A percentile compares a stretch with the other conserved stretches of the same genome.
These are phyloP conservation scores for Pichia deserticola DNA, from an alignment of 805 yeast species.

Conservation along the genomic window DNA sequence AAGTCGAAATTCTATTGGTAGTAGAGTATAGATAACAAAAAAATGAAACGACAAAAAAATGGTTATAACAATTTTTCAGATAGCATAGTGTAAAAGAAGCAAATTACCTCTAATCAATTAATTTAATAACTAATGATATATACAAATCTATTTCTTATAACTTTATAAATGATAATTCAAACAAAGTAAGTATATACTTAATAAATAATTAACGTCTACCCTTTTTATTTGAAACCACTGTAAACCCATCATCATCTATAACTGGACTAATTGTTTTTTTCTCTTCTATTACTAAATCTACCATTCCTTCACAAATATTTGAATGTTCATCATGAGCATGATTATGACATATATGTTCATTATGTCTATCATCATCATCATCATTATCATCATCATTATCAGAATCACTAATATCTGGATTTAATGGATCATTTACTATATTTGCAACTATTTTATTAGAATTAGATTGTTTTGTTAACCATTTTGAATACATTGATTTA, in stretches of 20 bases:
- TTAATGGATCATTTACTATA: slow-evolving; percentile 53
- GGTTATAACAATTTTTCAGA: too few relatives aligned
- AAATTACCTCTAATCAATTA: too few relatives aligned
- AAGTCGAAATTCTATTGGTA: not conserved
- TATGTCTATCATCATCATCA: slow-evolving; percentile 31
- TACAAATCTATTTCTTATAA: not conserved
- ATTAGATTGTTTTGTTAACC: slow-evolving; percentile 45
- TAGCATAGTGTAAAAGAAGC: too few relatives aligned
- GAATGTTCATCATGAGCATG: too few relatives aligned
- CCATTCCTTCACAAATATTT: slow-evolving; percentile 30
- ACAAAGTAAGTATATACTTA: not conserved
- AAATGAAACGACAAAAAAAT: too few relatives aligned
- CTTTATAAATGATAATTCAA: not conserved
- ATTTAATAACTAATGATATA: too few relatives aligned
- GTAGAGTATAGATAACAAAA: not conserved
- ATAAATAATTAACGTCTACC: slow-evolving; percentile 31
- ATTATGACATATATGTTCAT: too few relatives aligned
- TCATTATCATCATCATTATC: slow-evolving; percentile 41
- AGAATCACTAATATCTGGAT: slow-evolving; percentile 43
- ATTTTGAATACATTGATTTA: slow-evolving; percentile 52
- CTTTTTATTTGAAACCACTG: slow-evolving; percentile 63
- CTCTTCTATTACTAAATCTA: slow-evolving; percentile 30
- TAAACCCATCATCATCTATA: slow-evolving; percentile 93
- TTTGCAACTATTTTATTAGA: slow-evolving; percentile 32
- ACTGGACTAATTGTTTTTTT: slow-evolving; percentile 48